These are phyloP conservation scores for Davidsoniella australis DNA, from an alignment of 2,329 filamentous ascomycete species.

Conservation along the genomic window DNA sequence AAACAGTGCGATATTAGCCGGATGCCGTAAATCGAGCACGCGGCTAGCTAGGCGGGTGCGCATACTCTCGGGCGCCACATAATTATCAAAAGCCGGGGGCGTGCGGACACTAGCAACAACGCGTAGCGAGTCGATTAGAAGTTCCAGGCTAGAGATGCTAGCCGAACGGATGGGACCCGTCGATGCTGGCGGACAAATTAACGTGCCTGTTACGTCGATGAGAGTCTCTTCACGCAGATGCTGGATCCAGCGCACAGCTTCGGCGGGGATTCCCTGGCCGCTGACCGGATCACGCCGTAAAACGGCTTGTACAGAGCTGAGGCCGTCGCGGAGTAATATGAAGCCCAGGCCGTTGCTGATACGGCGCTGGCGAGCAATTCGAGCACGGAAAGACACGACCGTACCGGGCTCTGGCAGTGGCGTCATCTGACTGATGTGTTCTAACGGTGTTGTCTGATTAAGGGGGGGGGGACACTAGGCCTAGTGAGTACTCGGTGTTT, in stretches of 20 bases:
- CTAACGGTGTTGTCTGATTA: constrained; percentile 21
- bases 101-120: constrained; percentile 34
- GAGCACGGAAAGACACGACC: constrained; percentile 26
- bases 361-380: constrained; percentile 60
- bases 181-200: constrained; percentile 53
- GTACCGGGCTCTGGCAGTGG: constrained; percentile 21
- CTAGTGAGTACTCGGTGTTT: not conserved
- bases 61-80: constrained; percentile 23
- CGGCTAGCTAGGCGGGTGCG: constrained; percentile 62
- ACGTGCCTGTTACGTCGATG: constrained; percentile 54
- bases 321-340: constrained; percentile 70
- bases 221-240: constrained; percentile 64
- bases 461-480: constrained; percentile 17
- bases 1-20: constrained; percentile 74
- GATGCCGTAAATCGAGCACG: constrained; percentile 71
- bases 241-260: constrained; percentile 78
- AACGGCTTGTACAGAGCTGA: constrained; percentile 70
- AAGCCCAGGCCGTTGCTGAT: constrained; percentile 74
- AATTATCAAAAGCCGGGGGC: constrained; percentile 31
- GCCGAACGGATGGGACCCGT: constrained; percentile 48
- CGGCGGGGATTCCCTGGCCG: constrained; percentile 19
- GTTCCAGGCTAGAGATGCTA: constrained; percentile 57
- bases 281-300: constrained; percentile 22
- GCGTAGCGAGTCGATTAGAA: constrained; percentile 44
- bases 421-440: constrained; percentile 21